phyloP scores from a whole-genome alignment of 2,329 filamentous ascomycete genomes.

The Pseudocercospora crystallina region DNA sequence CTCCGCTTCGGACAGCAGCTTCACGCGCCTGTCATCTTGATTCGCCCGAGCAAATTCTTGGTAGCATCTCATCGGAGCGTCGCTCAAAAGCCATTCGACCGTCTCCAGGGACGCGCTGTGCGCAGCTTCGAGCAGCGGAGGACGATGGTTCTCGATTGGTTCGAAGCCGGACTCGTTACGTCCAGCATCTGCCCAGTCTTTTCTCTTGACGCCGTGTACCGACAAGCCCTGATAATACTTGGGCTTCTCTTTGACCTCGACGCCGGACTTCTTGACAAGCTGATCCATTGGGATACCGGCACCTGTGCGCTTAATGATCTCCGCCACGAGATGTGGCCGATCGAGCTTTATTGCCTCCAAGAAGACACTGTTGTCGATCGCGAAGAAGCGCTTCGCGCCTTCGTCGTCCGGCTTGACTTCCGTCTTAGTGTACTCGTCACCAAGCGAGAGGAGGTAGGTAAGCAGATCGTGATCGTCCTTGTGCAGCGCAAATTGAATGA shows the following conservation, averaged over 20 bases:
- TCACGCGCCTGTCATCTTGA: conserved; percentile 61
- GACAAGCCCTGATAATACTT: conserved; percentile 74
- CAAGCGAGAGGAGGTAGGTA: conserved; percentile 58
- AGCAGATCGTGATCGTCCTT: conserved; percentile 57
- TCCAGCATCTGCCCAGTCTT: conserved; percentile 71
- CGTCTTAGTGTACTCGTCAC: conserved; percentile 44
- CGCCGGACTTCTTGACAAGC: conserved; percentile 64
- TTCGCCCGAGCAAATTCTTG: conserved; percentile 65
- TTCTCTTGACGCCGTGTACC: conserved; percentile 71
- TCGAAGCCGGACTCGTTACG: conserved; percentile 37
- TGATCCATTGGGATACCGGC: conserved; percentile 68
- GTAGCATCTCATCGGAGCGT: conserved; percentile 67
- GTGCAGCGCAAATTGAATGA: conserved; percentile 37
- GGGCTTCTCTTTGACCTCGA: conserved; percentile 61
- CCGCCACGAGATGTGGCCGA: conserved; percentile 58
- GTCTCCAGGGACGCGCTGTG: conserved; percentile 60
- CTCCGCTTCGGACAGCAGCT: conserved; percentile 58
- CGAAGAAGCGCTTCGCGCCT: conserved; percentile 25
- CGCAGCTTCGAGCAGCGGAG: conserved; percentile 63
- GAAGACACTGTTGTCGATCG: conserved; percentile 34
- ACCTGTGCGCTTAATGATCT: conserved; percentile 66
- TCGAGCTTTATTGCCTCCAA: conserved; percentile 46
- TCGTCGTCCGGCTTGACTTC: conserved; percentile 15
- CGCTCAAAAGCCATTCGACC: conserved; percentile 75
- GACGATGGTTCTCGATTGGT: conserved; percentile 39